Evolutionary conservation across 148 eudicot genomes (phyloP), one percentile per base, ranked within the genome.

Genomic region (Drosera capensis): DNA sequence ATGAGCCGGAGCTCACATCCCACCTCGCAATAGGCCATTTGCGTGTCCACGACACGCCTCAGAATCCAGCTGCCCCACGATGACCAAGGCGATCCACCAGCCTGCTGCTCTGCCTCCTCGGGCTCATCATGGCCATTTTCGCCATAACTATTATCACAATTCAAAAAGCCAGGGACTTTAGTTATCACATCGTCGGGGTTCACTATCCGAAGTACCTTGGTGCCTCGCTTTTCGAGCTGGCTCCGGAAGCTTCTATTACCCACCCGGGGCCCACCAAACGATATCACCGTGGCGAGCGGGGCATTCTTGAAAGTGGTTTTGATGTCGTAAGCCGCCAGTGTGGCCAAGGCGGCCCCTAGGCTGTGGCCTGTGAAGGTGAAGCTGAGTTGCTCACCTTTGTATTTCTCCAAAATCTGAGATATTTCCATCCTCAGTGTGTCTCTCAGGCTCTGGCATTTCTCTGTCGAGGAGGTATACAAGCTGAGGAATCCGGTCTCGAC

Each of bases 321-420:
- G 36, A 83, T 71, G 48, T 83, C 94, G 30, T 80, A 58, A n/a
- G 96, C 96, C 0, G 80, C 72, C 5, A 88, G 65, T 1, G 75
- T 77, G 14, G 92, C 94, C 0, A 88, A 75, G 20, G 96, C 94
- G 0, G 94, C 94, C 12, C 96, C 96, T 0, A 88, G 79, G 29
- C 92, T 80, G 52, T 83, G 94, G 24, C 96, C 96, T 19, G 86
- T 83, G 52, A 83, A 52, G 24, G 94, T 88, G 38, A 88, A 26
- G 53, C 96, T 88, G 7, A 88, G 18, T 0, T 59, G 56, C 43
- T 80, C 83, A 5, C 66, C 45, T 0, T 59, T 59, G 46, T 80
- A 88, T 12, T n/a, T 48, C 11, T 59, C 25, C 0, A 80, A 58
- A 1, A 88, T 46, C 48, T 66, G 55, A 1, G 35, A 3, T 0